Base-by-base conservation (phyloP, 495 filamentous ascomycete genomes). In the Neurospora sp. region DNA sequence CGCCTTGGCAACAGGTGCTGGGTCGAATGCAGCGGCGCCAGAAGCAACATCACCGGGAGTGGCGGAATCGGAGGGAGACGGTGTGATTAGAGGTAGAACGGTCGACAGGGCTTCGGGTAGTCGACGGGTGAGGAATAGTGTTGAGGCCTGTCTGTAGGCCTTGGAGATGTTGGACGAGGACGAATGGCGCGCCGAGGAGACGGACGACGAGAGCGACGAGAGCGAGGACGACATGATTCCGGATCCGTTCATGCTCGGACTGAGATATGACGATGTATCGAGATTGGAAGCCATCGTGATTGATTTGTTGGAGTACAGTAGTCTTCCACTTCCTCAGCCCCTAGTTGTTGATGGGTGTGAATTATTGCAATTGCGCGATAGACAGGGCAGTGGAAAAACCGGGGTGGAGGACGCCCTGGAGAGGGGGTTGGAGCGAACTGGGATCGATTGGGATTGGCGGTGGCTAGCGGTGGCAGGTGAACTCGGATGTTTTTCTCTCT, bases 81-180 rank as follows among this genome's bases (percentile, higher is more conserved):
- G 82, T 0, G 86, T 87, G 31, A 99, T 90, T 72, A 97, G 85
- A 3, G 94, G 93, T 39, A 94, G 84, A 39, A 98, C 86, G 3
- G 89, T 91, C 5, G 89, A 88, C n/a, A 97, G 85, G 0, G 95
- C 92, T 81, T 98, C 96, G 74, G 91, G 90, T 53, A 98, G 85
- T 12, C 95, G 91, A 77, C 95, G 93, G 77, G 96, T 98, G 48
- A 99, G 84, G 81, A 95, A 99, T 8, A 98, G 88, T 73, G 93
- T 91, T 12, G 93, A 94, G 61, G 95, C 92, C 82, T 95, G 93
- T 73, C 94, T 91, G 83, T 97, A 98, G 5, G 92, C 86, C 80
- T 94, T 94, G 68, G 91, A 90, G 74, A 94, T 89, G 74, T 89
- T 87, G n/a, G 85, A 85, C 40, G 88, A 83, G 40, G 83, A 83